These are phyloP conservation scores for Cryptosporidium parvum DNA, from an alignment of 169 alveolate species.

Conservation along the genomic window DNA sequence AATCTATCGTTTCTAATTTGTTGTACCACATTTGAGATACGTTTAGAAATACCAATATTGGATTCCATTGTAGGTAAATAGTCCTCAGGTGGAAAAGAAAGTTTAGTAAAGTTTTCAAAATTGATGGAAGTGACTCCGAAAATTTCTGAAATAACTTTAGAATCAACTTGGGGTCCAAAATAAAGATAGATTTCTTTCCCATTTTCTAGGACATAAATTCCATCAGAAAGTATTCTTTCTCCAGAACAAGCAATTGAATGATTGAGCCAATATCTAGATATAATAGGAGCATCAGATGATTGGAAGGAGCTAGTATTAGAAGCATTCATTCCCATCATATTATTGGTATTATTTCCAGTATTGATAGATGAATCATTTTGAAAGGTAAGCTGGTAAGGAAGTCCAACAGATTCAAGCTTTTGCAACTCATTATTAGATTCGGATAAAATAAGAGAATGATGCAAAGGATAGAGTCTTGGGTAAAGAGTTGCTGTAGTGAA, in stretches of 20 bases:
- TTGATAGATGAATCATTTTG: background rate
- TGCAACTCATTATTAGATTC: constrained; percentile 14
- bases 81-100: constrained; percentile 12
- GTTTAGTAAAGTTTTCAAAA: constrained; percentile 9
- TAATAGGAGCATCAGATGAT: background rate
- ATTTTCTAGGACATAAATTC: constrained; percentile 55
- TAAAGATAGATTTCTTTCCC: constrained; percentile 57
- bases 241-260: constrained; percentile 53
- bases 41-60: background rate
- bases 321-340: background rate
- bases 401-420: constrained; percentile 40
- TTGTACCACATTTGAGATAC: constrained; percentile 43
- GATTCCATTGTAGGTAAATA: constrained; percentile 3
- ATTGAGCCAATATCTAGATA: constrained; percentile 66
- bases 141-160: constrained; percentile 16
- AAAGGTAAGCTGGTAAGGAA: constrained; percentile 45
- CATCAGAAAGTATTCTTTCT: constrained; percentile 66
- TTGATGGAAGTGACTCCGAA: constrained; percentile 17
- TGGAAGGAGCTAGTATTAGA: background rate
- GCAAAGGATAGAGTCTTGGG: constrained; percentile 59
- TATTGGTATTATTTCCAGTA: background rate
- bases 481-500: constrained; percentile 49
- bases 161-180: constrained; percentile 57
- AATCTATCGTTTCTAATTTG: constrained; percentile 59
- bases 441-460: constrained; percentile 18